Conservation (phyloP, 129 eudicot species). For the Flaveria linearis region DNA sequence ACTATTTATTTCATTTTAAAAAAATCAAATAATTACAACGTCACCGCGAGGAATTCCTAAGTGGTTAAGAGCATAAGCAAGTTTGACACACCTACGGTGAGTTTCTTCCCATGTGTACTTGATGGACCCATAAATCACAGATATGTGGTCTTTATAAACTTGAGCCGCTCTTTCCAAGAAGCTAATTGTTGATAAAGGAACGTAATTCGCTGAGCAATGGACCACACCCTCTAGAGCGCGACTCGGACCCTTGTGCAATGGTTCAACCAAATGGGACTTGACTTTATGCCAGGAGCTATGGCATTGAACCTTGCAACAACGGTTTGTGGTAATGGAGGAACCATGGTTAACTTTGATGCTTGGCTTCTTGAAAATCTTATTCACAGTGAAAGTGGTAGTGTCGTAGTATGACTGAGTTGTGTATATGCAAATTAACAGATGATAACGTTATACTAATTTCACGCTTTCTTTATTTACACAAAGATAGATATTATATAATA, state of each 20-base stretch:
- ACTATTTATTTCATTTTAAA: too few relatives aligned
- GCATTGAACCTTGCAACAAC: background rate
- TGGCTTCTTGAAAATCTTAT: background rate
- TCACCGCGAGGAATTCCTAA: background rate
- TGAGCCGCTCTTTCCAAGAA: conserved; percentile 10
- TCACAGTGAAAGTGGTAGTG: too few relatives aligned
- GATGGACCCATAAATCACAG: conserved; percentile 13
- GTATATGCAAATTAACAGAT: too few relatives aligned
- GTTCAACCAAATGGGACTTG: background rate
- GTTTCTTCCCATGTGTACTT: conserved; percentile 5
- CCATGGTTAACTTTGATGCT: background rate
- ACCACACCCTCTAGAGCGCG: background rate
- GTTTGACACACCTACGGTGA: background rate
- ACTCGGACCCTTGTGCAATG: background rate
- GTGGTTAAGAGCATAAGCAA: background rate
- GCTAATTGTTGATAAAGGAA: conserved; percentile 9
- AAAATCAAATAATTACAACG: background rate
- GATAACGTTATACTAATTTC: too few relatives aligned
- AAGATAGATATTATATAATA: too few relatives aligned
- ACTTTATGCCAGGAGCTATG: background rate
- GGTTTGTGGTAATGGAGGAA: background rate
- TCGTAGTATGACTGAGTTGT: too few relatives aligned
- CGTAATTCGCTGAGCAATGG: background rate
- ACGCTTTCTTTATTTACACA: too few relatives aligned
- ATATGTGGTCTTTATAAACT: background rate